phyloP scores from a whole-genome alignment of 306 rosid genomes.

The Argentina anserina region DNA sequence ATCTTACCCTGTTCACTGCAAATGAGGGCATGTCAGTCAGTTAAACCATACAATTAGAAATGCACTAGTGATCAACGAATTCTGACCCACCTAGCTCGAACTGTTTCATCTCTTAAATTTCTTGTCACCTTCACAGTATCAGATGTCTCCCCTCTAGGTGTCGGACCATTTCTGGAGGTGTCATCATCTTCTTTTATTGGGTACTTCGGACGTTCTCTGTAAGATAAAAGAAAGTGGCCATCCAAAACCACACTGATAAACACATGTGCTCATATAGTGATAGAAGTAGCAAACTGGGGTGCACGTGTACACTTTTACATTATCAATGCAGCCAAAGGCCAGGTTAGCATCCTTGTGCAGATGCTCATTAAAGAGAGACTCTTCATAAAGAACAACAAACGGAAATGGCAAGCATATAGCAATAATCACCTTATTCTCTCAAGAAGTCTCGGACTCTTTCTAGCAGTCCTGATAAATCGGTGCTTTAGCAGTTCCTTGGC shows the following conservation, averaged over 20 bases:
- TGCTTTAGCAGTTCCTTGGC: constrained; percentile 95
- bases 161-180: constrained; percentile 49
- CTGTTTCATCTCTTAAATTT: constrained; percentile 64
- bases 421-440: constrained; percentile 85
- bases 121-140: constrained; percentile 68
- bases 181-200: constrained; percentile 65
- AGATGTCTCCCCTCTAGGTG: constrained; percentile 53
- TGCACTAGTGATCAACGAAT: constrained; percentile 13
- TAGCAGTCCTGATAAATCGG: constrained; percentile 83
- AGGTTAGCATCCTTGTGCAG: constrained; percentile 10
- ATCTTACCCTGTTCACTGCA: constrained; percentile 79
- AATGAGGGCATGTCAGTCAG: constrained; percentile 29
- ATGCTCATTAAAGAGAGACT: constrained; percentile 6
- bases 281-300: constrained; percentile 4
- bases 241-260: constrained; percentile 17
- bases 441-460: constrained; percentile 77
- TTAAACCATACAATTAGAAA: constrained; percentile 23
- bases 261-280: constrained; percentile 14
- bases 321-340: constrained; percentile 9
- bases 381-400: background rate
- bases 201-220: constrained; percentile 89
- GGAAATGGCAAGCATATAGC: background rate
- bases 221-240: constrained; percentile 28
- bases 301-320: too few species aligned
- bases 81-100: constrained; percentile 60